Conservation (phyloP, 2,329 filamentous ascomycete species). For the Botrytis hyacinthi region DNA sequence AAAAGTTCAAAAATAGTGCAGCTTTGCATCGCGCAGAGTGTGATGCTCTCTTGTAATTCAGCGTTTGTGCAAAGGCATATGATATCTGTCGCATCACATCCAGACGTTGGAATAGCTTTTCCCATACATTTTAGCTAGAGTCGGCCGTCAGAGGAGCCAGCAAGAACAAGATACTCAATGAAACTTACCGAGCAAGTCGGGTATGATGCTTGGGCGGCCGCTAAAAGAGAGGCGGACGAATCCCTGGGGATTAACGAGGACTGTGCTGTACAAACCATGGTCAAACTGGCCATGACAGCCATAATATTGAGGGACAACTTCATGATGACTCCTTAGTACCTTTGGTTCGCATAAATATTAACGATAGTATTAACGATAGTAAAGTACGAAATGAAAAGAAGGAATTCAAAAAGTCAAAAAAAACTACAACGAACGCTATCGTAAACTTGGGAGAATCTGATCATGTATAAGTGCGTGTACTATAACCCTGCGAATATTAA, state of each 20-base stretch:
- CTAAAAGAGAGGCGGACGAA: background rate
- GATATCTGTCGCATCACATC: background rate
- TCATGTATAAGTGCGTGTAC: background rate
- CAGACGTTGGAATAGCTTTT: background rate
- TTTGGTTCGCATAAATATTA: background rate
- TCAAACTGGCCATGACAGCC: background rate
- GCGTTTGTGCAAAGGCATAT: background rate
- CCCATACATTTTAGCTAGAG: conserved; percentile 1
- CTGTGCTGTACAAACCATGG: background rate
- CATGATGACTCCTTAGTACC: background rate
- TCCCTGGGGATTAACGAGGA: background rate
- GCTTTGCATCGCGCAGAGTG: conserved; percentile 1
- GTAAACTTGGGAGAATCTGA: background rate
- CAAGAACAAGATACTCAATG: background rate
- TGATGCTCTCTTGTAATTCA: background rate
- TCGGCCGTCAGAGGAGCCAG: background rate
- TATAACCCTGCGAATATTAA: background rate
- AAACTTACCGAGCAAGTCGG: background rate
- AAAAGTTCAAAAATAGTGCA: background rate
- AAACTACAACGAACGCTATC: background rate
- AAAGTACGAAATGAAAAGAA: background rate
- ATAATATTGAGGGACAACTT: background rate
- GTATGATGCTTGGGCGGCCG: background rate
- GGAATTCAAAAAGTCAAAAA: background rate
- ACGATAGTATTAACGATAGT: background rate